Conservation (phyloP, 371 early-diverging fungal genomes). For the Mucor sp. region DNA sequence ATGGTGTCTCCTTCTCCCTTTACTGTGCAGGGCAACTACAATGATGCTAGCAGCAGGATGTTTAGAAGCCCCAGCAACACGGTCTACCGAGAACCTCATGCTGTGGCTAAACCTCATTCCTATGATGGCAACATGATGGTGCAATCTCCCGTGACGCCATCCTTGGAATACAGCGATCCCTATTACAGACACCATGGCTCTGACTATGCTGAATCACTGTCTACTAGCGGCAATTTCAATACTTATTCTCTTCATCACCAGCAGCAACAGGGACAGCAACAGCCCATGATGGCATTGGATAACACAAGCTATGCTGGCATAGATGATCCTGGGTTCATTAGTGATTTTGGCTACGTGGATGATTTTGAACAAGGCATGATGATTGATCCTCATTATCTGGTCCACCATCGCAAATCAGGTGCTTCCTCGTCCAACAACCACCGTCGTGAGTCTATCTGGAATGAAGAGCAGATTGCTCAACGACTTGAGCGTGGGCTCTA, state of each 20-base stretch:
- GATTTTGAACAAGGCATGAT: slow-evolving; percentile 13
- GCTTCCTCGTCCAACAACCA: not conserved
- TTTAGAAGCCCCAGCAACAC: not conserved
- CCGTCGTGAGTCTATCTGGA: slow-evolving; percentile 9
- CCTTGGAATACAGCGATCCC: not conserved
- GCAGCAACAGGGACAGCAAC: not conserved
- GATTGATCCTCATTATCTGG: not conserved
- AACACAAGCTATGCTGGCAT: not conserved
- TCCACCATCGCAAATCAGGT: not conserved
- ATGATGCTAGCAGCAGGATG: slow-evolving; percentile 4
- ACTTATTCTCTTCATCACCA: not conserved
- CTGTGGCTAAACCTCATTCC: slow-evolving; percentile 3
- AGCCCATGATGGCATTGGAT: not conserved
- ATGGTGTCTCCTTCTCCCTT: not conserved
- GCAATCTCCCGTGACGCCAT: slow-evolving; percentile 1
- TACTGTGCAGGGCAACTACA: not conserved
- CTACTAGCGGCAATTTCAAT: not conserved
- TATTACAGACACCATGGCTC: slow-evolving; percentile 1
- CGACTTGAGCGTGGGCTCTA: slow-evolving; percentile 4
- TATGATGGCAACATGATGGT: not conserved
- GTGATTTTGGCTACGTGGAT: slow-evolving; percentile 35
- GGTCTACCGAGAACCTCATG: not conserved
- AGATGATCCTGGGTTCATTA: slow-evolving; percentile 39
- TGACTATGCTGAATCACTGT: not conserved
- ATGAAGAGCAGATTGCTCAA: slow-evolving; percentile 9